These are phyloP conservation scores for Didymella exigua DNA, from an alignment of 2,329 filamentous ascomycete species.

Conservation along the genomic window DNA sequence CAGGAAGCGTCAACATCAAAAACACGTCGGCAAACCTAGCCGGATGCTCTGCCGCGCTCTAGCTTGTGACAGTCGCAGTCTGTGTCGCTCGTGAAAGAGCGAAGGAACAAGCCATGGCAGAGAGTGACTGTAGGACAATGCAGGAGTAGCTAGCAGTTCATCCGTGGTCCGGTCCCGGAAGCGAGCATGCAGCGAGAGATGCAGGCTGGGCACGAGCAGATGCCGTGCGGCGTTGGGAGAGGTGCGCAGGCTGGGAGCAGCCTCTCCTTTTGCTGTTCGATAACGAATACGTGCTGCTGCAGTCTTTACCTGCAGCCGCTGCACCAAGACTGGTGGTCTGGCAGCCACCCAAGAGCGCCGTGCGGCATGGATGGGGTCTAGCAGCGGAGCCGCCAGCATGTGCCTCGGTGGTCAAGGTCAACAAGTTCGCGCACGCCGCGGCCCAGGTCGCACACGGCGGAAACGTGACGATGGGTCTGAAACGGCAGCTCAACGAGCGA, in stretches of 20 bases:
- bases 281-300: conserved; percentile 3
- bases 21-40: not conserved
- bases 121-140: not conserved
- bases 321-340: conserved; percentile 3
- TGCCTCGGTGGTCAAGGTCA: conserved; percentile 18
- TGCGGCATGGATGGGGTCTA: conserved; percentile 11
- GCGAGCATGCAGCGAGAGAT: conserved; percentile 2
- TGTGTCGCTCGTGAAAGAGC: conserved; percentile 16
- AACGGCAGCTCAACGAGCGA: conserved; percentile 19
- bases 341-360: conserved; percentile 16
- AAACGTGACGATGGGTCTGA: conserved; percentile 16
- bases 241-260: conserved; percentile 22
- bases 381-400: conserved; percentile 23
- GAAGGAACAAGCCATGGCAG: not conserved
- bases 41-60: conserved; percentile 1
- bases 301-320: not conserved
- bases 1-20: conserved; percentile 4
- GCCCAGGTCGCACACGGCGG: conserved; percentile 13
- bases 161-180: conserved; percentile 4
- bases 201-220: conserved; percentile 21
- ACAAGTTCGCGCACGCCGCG: conserved; percentile 21
- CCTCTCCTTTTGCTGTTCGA: conserved; percentile 4
- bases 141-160: conserved; percentile 3
- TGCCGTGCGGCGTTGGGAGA: conserved; percentile 17
- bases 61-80: conserved; percentile 1